phyloP scores from a whole-genome alignment of 805 yeast species.

The Myxozyma lipomycoides region DNA sequence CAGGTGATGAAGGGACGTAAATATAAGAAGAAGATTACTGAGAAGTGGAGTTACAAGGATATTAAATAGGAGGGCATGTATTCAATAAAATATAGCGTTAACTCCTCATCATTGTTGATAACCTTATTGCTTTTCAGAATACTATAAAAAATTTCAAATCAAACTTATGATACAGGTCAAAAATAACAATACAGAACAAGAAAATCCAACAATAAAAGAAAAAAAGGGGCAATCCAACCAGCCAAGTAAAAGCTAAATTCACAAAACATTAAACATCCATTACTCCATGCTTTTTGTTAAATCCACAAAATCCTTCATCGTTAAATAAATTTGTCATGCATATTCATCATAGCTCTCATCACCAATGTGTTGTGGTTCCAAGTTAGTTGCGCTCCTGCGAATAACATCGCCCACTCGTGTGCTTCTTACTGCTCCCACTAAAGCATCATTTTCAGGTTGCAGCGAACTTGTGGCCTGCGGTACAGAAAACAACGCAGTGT shows the following conservation, averaged over 20 bases:
- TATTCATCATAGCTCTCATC: not conserved
- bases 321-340: too few species aligned
- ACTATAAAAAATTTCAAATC: too few species aligned
- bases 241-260: not conserved
- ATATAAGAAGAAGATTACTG: conserved; percentile 72
- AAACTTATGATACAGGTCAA: not conserved
- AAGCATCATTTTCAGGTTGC: conserved; percentile 5
- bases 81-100: too few species aligned
- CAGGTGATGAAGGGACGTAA: conserved; percentile 62
- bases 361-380: not conserved
- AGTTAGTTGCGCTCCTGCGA: not conserved
- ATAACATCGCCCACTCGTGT: conserved; percentile 22
- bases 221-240: not conserved
- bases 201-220: not conserved
- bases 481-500: conserved; percentile 20
- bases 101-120: too few species aligned
- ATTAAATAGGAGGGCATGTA: conserved; percentile 17
- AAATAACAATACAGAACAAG: not conserved
- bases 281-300: not conserved
- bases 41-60: conserved; percentile 92
- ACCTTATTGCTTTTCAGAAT: too few species aligned
- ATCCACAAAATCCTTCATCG: too few species aligned
- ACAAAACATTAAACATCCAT: not conserved
- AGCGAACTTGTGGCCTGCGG: conserved; percentile 21
- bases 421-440: conserved; percentile 21